phyloP scores from a whole-genome alignment of 805 yeast species.

The Torulaspora franciscae region DNA sequence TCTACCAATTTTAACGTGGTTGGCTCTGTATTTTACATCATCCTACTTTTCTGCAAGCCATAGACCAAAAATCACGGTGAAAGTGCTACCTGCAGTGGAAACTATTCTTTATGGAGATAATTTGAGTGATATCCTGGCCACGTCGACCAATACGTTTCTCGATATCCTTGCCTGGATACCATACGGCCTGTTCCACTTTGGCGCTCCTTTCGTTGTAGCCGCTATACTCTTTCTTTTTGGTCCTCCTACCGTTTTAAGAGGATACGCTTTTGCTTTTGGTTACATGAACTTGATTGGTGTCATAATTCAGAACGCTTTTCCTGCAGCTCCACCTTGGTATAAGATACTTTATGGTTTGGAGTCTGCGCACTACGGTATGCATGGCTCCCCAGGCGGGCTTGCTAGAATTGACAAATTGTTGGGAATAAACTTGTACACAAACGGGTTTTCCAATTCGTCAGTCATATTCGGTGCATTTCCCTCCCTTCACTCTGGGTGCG shows the following conservation, averaged over 20 bases:
- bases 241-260: conserved; percentile 80
- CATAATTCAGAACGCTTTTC: conserved; percentile 70
- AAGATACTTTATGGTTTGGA: conserved; percentile 75
- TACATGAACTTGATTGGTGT: conserved; percentile 90
- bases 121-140: conserved; percentile 75
- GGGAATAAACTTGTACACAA: conserved; percentile 77
- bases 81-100: conserved; percentile 85
- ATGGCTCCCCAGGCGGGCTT: conserved; percentile 93
- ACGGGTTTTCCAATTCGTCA: conserved; percentile 79
- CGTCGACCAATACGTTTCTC: conserved; percentile 55
- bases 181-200: conserved; percentile 84
- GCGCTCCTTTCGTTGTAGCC: conserved; percentile 86
- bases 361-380: conserved; percentile 88
- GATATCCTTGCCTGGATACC: conserved; percentile 95
- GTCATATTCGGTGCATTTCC: conserved; percentile 90
- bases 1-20: conserved; percentile 81
- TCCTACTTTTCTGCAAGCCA: conserved; percentile 65
- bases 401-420: conserved; percentile 77
- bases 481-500: conserved; percentile 88
- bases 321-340: conserved; percentile 99
- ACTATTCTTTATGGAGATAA: conserved; percentile 90
- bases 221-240: conserved; percentile 75
- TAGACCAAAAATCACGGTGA: conserved; percentile 87
- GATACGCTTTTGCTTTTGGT: conserved; percentile 91
- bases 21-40: conserved; percentile 72